Base-by-base conservation (phyloP, 2,329 filamentous ascomycete species). In the Lecanicillium sp. region DNA sequence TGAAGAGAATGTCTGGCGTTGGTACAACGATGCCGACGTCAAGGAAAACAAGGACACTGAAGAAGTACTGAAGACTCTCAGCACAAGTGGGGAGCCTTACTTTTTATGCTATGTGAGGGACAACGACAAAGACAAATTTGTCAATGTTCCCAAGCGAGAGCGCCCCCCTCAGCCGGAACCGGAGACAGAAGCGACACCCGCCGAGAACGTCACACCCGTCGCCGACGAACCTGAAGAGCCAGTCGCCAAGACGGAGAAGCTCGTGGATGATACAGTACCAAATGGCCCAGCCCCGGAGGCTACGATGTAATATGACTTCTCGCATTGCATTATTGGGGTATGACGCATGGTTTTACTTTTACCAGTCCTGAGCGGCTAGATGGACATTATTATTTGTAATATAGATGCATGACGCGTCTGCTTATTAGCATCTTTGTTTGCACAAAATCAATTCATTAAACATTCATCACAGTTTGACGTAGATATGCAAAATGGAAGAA, bases 1-100 rank as follows among this genome's bases (percentile, higher is more conserved):
- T 64, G 78, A 84, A 54, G 78, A 81, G 39, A 78, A 80, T 35
- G 72, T 90, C 17, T 98, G 93, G 90, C 84, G 90, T 49, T 89
- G 87, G 60, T 98, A 96, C 73, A 98, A 98, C 62, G 93, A 98
- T 60, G 84, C 85, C 46, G 77, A 76, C 14, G 90, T 98, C 20
- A 83, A 79, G 3, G 81, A 87, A 54, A 72, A 77, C 50, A 77
- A 81, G 21, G 77, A 87, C 57, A 73, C 78, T 7, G 72, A 74
- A 14, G 78, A 84, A 42, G 87, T 95, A 33, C 83, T 93, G 54
- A 73, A 78, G 20, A 74, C 79, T 52, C 74, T 87, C 41, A 81
- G 79, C 51, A 77, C 71, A 10, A 83, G 68, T 66, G 87, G 88
- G 4, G 90, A 89, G 41, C 88, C 89, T 2, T 90, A 89, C 61